Conservation (phyloP, 2,329 filamentous ascomycete genomes). For the Hymenoscyphus albidus region DNA sequence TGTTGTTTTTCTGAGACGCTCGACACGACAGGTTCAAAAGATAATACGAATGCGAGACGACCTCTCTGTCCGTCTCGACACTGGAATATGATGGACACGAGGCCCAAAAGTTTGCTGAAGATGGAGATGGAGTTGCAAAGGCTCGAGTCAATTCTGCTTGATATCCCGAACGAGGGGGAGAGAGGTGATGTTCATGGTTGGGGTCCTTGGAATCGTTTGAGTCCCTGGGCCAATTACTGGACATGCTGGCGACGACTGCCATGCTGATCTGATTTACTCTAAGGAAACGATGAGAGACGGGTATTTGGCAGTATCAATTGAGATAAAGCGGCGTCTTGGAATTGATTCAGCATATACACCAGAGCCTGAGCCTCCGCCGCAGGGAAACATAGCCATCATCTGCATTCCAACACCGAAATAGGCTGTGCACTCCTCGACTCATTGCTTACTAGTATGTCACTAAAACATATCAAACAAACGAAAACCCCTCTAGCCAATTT, state of each 20-base stretch:
- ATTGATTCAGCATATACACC: background rate
- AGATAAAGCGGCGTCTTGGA: background rate
- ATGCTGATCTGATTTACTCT: background rate
- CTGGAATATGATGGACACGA: conserved; percentile 23
- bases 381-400: background rate
- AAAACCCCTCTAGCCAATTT: background rate
- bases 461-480: background rate
- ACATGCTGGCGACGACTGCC: background rate
- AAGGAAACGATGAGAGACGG: background rate
- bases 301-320: background rate
- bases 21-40: conserved; percentile 23
- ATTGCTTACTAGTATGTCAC: background rate
- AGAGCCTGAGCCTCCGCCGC: background rate
- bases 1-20: conserved; percentile 16
- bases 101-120: background rate
- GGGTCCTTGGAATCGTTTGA: background rate
- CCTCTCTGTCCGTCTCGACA: conserved; percentile 9
- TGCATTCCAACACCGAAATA: background rate
- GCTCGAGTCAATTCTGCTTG: background rate
- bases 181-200: background rate
- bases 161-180: background rate
- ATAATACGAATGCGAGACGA: conserved; percentile 19
- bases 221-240: background rate
- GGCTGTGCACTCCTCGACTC: background rate
- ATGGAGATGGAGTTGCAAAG: background rate